A percentile compares a stretch with the other conserved stretches of the same genome.
Conservation (phyloP, 2,329 filamentous ascomycete genomes). For the Diaporthe ilicicola region DNA sequence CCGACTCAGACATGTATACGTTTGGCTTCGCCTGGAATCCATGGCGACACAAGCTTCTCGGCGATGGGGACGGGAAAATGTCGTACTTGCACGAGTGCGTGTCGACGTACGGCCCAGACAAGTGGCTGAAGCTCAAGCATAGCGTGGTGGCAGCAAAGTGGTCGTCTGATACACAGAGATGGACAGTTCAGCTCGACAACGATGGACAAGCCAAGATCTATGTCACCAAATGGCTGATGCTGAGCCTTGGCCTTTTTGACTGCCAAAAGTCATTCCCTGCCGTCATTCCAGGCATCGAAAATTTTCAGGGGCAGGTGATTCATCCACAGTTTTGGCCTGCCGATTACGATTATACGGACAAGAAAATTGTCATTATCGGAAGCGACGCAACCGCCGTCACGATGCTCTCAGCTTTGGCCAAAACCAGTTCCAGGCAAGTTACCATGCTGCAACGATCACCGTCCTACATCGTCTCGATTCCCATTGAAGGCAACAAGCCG, state of each 20-base stretch:
- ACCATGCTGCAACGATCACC: constrained; percentile 77
- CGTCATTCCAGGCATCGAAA: constrained; percentile 52
- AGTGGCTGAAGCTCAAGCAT: constrained; percentile 61
- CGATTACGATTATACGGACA: constrained; percentile 70
- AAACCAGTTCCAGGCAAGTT: constrained; percentile 61
- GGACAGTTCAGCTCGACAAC: constrained; percentile 54
- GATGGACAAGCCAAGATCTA: not conserved
- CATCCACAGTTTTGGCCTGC: constrained; percentile 82
- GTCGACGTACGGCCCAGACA: constrained; percentile 58
- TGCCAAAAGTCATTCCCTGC: constrained; percentile 67
- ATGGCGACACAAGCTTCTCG: constrained; percentile 65
- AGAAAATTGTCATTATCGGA: constrained; percentile 73
- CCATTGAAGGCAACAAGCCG: constrained; percentile 46
- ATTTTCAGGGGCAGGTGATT: constrained; percentile 54
- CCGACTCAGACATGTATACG: constrained; percentile 68
- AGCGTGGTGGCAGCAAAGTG: constrained; percentile 60
- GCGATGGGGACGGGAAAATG: constrained; percentile 59
- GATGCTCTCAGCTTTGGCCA: constrained; percentile 67
- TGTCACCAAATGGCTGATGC: constrained; percentile 52
- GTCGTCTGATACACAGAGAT: constrained; percentile 61
- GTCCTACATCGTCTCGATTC: constrained; percentile 63
- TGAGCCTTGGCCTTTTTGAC: constrained; percentile 71
- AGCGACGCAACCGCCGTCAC: constrained; percentile 76
- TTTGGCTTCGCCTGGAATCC: constrained; percentile 76
- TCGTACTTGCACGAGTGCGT: constrained; percentile 63